phyloP scores from a whole-genome alignment of 805 yeast species.

The Pichia thaimueangensis region DNA sequence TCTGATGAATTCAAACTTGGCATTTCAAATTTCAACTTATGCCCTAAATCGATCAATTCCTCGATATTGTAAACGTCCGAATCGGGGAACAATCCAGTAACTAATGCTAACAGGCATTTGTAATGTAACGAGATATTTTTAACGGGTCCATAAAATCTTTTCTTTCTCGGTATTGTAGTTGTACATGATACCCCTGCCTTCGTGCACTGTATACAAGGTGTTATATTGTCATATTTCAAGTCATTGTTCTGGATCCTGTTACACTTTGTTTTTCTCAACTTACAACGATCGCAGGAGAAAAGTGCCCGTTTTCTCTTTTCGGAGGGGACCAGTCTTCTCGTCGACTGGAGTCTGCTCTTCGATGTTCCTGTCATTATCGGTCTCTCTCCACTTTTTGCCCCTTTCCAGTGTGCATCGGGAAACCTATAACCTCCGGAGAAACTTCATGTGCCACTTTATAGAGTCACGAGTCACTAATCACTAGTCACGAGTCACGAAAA shows the following conservation, averaged over 20 bases:
- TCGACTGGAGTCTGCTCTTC: slow-evolving; percentile 18
- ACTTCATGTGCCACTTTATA: no score
- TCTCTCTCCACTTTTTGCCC: no score
- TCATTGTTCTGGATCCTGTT: slow-evolving; percentile 30
- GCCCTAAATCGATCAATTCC: slow-evolving; percentile 34
- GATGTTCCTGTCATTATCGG: slow-evolving; percentile 5
- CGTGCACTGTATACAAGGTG: slow-evolving; percentile 36
- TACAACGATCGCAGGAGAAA: slow-evolving; percentile 42
- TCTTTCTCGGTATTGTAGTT: slow-evolving; percentile 37
- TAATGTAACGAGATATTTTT: slow-evolving; percentile 40
- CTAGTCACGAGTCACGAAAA: no score
- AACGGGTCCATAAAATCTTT: slow-evolving; percentile 35
- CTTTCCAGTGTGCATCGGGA: no score
- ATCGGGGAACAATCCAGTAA: slow-evolving; percentile 38
- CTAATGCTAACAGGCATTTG: slow-evolving; percentile 33
- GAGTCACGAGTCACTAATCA: no score
- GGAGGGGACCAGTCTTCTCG: slow-evolving; percentile 33
- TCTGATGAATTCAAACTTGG: slow-evolving; percentile 23
- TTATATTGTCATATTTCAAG: slow-evolving; percentile 31
- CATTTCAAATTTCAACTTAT: slow-evolving; percentile 30
- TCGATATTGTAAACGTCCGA: slow-evolving; percentile 38
- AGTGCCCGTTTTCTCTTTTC: slow-evolving; percentile 37
- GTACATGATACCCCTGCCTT: slow-evolving; percentile 34
- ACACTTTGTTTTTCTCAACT: slow-evolving; percentile 38
- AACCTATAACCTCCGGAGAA: no score